A percentile compares a stretch with the other conserved stretches of the same genome.
Conservation (phyloP, 305 asterid genomes). For the Caryopteris hybrid region DNA sequence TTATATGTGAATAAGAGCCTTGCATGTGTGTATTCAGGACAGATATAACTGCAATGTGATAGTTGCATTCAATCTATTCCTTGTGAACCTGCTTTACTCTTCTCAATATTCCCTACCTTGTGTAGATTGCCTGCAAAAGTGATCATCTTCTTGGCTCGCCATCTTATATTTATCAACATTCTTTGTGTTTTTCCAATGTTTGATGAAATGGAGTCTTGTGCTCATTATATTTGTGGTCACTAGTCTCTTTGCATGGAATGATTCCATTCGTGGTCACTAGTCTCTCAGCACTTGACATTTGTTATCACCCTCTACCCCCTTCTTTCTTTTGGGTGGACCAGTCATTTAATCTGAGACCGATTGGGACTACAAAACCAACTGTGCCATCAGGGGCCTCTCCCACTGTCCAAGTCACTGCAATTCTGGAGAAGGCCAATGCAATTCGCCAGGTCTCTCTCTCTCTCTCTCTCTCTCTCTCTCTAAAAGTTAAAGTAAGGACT, state of each 20-base stretch:
- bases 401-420: slow-evolving; percentile 64
- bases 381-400: slow-evolving; percentile 39
- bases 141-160: not conserved
- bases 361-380: slow-evolving; percentile 44
- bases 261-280: too few species aligned
- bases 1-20: not conserved
- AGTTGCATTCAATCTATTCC: slow-evolving; percentile 6
- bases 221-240: not conserved
- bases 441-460: slow-evolving; percentile 70
- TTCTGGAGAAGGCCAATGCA: slow-evolving; percentile 78
- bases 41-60: not conserved
- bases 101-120: not conserved
- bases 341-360: slow-evolving; percentile 84
- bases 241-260: not conserved
- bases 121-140: not conserved
- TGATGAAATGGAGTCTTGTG: not conserved
- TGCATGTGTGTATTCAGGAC: not conserved
- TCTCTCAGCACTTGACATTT: too few species aligned
- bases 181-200: not conserved
- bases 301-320: not conserved
- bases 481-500: not conserved
- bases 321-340: slow-evolving; percentile 27
- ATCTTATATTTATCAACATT: not conserved
- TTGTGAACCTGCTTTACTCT: slow-evolving; percentile 5
- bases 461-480: not conserved